Evolutionary conservation across 306 rosid genomes (phyloP), one percentile per base, ranked within the genome.

Genomic region (Fagus crenata): DNA sequence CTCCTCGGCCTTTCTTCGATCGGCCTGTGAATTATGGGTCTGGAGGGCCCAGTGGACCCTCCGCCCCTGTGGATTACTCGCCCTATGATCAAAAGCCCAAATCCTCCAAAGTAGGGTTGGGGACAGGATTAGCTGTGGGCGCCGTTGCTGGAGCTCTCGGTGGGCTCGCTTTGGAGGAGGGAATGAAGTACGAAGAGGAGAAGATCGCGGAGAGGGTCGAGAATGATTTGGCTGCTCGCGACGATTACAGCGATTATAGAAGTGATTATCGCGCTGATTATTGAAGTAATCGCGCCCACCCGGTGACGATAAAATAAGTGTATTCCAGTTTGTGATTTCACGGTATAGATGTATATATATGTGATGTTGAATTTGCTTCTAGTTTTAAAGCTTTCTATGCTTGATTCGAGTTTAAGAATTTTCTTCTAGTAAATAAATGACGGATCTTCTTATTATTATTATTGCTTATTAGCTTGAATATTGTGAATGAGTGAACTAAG

Each of bases 111-210:
- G 49, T 89, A 86, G 91, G 92, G 28, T 5, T 85, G 75, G 93
- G 93, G 1, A n/a, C 94, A 2, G 94, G 96, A 63, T 82, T 90
- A 9, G 91, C 93, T 6, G 90, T 85, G 28, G 96, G 94, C 5
- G 98, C 96, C 17, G 91, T 81, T 12, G 89, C 94, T 5, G 96
- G 96, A 59, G 86, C 86, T 6, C 7, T 93, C 63, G 90, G 94
- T 6, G 96, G 91, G 31, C 81, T 93, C 53, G 91, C 94, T 22
- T 60, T 93, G 55, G 94, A 89, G 4, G 98, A 93, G 54, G 93
- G 91, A 41, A 79, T 84, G 79, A 85, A 81, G 76, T 93, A 85
- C 53, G 93, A 93, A 75, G 94, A 90, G 79, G 91, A 87, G 2
- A 89, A 84, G 77, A 74, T 90, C 72, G 78, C 91, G 0, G 93